A percentile compares a stretch with the other conserved stretches of the same genome.
Conservation (phyloP, 495 filamentous ascomycete species). For the Staphylotrichum tortipilum region DNA sequence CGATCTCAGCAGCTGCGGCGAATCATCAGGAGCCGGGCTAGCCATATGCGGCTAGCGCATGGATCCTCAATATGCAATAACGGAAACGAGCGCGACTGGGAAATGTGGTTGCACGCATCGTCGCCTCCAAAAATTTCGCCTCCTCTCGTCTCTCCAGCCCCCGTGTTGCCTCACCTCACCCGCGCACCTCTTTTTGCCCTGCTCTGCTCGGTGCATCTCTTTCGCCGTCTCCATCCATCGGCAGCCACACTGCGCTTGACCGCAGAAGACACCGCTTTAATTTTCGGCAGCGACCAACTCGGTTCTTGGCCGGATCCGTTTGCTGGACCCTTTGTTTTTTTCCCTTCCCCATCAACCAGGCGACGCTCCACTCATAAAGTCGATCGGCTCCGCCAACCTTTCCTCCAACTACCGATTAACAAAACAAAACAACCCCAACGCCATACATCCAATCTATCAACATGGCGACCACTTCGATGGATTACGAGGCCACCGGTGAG, state of each 20-base stretch:
- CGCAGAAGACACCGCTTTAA: too few species aligned
- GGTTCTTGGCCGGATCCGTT: too few species aligned
- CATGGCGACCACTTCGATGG: constrained; percentile 56
- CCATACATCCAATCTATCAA: constrained; percentile 10
- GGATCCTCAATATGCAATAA: constrained; percentile 3
- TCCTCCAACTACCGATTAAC: neutral
- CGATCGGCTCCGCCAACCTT: neutral
- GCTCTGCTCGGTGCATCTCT: too few species aligned
- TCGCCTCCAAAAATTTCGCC: constrained; percentile 16
- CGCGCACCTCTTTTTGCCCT: too few species aligned
- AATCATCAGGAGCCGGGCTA: neutral
- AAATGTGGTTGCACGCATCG: constrained; percentile 3
- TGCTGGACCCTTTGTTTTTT: too few species aligned
- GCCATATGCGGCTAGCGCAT: neutral
- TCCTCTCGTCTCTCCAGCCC: neutral
- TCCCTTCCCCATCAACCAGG: neutral
- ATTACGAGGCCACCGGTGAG: constrained; percentile 76
- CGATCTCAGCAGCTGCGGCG: neutral
- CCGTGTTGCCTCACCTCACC: constrained; percentile 5
- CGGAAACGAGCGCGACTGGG: constrained; percentile 3
- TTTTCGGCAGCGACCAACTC: too few species aligned
- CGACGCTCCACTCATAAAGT: neutral
- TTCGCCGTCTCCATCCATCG: constrained; percentile 8
- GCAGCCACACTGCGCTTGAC: too few species aligned
- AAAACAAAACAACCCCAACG: neutral